A percentile compares a stretch with the other conserved stretches of the same genome.
Evolutionary conservation across 2,329 filamentous ascomycete species (phyloP).

Genomic region (Pezicula neosporulosa): DNA sequence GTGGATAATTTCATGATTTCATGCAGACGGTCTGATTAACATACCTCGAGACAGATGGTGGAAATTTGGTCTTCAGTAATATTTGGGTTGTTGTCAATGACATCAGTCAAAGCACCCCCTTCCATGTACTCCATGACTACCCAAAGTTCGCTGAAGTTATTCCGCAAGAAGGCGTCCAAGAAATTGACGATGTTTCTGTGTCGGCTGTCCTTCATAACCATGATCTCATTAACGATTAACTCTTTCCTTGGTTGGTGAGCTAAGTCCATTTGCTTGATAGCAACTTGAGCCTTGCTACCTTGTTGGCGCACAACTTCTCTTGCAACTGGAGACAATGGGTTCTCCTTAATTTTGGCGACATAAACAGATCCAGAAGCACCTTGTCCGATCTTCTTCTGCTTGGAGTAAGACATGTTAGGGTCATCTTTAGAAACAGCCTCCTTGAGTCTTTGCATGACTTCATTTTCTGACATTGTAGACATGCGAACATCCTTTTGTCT

Average conservation of each 20-base stretch:
- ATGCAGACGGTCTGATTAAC: conserved; percentile 23
- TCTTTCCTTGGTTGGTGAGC: conserved; percentile 97
- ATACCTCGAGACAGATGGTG: conserved; percentile 92
- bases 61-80: conserved; percentile 98
- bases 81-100: conserved; percentile 94
- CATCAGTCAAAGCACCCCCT: conserved; percentile 92
- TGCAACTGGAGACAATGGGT: conserved; percentile 76
- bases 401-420: conserved; percentile 92
- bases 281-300: conserved; percentile 82
- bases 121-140: conserved; percentile 99
- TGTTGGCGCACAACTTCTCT: conserved; percentile 75
- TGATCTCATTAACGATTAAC: conserved; percentile 98
- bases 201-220: conserved; percentile 99
- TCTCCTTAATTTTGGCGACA: conserved; percentile 91
- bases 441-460: conserved; percentile 94
- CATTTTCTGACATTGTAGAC: conserved; percentile 95
- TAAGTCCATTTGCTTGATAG: conserved; percentile 99
- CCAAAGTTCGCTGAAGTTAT: conserved; percentile 95
- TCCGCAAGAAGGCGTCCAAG: conserved; percentile 91
- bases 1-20: not conserved
- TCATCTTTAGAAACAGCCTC: conserved; percentile 95
- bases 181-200: conserved; percentile 99
- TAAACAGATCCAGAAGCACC: conserved; percentile 98
- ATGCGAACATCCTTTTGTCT: conserved; percentile 92
- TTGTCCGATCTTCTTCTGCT: conserved; percentile 99